Conservation (phyloP, 345 rosid genomes). For the Eutrema heterophyllum region DNA sequence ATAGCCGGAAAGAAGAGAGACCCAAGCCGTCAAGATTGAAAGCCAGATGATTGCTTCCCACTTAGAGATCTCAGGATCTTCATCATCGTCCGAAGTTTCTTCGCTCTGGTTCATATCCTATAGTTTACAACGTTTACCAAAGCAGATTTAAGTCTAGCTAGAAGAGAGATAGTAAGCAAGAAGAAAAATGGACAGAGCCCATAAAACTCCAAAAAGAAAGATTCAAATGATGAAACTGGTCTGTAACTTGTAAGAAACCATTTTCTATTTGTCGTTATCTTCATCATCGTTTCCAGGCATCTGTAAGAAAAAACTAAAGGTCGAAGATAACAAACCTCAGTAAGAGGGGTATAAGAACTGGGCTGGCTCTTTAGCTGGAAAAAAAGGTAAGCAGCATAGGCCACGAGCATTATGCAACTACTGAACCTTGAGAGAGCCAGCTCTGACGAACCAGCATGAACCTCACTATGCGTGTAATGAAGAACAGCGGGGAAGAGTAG, state of each 20-base stretch:
- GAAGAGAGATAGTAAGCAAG: neutral
- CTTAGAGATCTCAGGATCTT: constrained; percentile 71
- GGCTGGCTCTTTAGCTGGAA: constrained; percentile 69
- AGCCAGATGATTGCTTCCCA: constrained; percentile 91
- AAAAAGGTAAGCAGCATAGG: constrained; percentile 77
- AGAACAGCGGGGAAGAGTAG: constrained; percentile 90
- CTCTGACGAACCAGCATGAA: constrained; percentile 81
- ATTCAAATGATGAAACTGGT: neutral
- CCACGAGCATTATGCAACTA: constrained; percentile 89
- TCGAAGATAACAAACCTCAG: constrained; percentile 46
- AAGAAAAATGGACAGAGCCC: no score
- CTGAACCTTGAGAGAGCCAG: constrained; percentile 93
- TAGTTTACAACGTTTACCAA: constrained; percentile 19
- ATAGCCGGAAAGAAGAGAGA: constrained; percentile 80
- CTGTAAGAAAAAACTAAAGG: neutral
- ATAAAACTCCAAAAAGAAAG: neutral
- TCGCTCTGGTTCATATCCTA: constrained; percentile 55
- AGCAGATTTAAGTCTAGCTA: constrained; percentile 18
- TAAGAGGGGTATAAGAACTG: constrained; percentile 44
- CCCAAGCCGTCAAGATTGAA: constrained; percentile 79
- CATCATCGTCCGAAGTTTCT: constrained; percentile 44
- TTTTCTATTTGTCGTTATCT: neutral
- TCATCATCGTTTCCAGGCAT: neutral
- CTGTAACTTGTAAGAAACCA: neutral
- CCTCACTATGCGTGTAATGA: constrained; percentile 83